Percentiles rank a stretch among this genome's conserved stretches.
Evolutionary conservation across 192 early-diverging fungal species (phyloP).

Genomic region (Fimicolochytrium jonesii): DNA sequence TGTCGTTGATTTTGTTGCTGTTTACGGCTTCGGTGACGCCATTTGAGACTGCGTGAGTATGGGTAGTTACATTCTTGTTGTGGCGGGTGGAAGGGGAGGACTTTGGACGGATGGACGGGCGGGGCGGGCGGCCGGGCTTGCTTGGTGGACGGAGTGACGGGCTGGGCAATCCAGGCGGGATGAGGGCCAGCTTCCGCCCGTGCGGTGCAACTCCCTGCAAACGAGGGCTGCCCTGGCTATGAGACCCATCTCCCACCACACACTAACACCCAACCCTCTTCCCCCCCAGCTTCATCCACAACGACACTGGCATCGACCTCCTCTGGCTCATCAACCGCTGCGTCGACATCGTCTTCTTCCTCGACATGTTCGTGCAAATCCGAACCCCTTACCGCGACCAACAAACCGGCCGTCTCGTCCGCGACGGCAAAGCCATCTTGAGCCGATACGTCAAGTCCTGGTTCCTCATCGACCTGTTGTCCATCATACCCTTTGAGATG

Average conservation of each 20-base stretch:
- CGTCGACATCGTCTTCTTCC: slow-evolving; percentile 46
- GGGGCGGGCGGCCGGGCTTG: too few relatives aligned
- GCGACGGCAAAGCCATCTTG: slow-evolving; percentile 30
- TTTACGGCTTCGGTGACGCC: slow-evolving; percentile 50
- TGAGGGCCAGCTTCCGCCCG: too few relatives aligned
- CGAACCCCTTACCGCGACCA: slow-evolving; percentile 45
- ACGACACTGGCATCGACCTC: slow-evolving; percentile 29
- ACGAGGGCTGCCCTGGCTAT: too few relatives aligned
- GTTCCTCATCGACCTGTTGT: slow-evolving; percentile 44
- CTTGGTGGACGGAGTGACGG: too few relatives aligned
- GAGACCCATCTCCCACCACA: too few relatives aligned
- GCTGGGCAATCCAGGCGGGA: too few relatives aligned
- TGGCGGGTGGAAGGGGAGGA: too few relatives aligned
- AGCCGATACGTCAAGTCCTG: slow-evolving; percentile 34
- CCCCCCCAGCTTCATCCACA: not conserved
- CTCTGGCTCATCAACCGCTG: slow-evolving; percentile 46
- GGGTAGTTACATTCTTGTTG: too few relatives aligned
- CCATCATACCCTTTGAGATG: slow-evolving; percentile 45
- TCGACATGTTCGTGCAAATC: slow-evolving; percentile 48
- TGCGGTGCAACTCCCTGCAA: too few relatives aligned
- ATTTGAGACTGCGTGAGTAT: slow-evolving; percentile 48
- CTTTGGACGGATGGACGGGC: too few relatives aligned
- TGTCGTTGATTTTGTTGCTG: slow-evolving; percentile 43
- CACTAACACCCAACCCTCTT: too few relatives aligned
- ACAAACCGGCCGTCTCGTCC: slow-evolving; percentile 38